Evolutionary conservation across 2,329 filamentous ascomycete species (phyloP).

Genomic region (Paecilomyces sp.): DNA sequence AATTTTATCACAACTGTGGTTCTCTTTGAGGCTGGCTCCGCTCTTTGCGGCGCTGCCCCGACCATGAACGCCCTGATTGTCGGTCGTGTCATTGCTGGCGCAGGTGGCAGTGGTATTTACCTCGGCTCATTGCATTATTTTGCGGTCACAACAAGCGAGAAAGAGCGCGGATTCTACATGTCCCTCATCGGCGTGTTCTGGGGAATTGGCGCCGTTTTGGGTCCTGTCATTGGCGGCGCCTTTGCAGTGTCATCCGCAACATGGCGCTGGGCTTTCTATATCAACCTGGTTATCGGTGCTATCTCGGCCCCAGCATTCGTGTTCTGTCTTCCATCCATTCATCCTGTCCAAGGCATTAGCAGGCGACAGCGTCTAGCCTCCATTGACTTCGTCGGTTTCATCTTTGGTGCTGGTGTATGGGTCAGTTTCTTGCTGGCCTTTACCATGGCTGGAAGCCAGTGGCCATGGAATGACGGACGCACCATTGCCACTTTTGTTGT

Average conservation of each 20-base stretch:
- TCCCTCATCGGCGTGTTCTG: conserved; percentile 26
- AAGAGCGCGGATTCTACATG: conserved; percentile 25
- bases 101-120: conserved; percentile 16
- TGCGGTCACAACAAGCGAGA: conserved; percentile 12
- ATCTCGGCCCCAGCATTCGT: conserved; percentile 37
- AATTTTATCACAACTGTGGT: conserved; percentile 19
- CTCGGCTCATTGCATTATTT: conserved; percentile 21
- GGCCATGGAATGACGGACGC: conserved; percentile 39
- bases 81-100: conserved; percentile 25
- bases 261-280: conserved; percentile 45
- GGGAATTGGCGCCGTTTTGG: conserved; percentile 29
- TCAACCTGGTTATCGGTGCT: conserved; percentile 47
- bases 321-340: conserved; percentile 31
- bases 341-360: conserved; percentile 14
- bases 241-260: conserved; percentile 20
- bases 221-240: conserved; percentile 33
- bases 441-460: conserved; percentile 45
- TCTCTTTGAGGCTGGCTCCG: conserved; percentile 20
- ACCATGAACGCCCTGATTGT: conserved; percentile 42
- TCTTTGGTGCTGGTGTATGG: conserved; percentile 39
- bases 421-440: conserved; percentile 42
- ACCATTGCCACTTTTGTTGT: conserved; percentile 44
- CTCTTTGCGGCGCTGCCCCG: conserved; percentile 37
- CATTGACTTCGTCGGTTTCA: conserved; percentile 42
- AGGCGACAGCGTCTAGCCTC: conserved; percentile 16